A percentile compares a stretch with the other conserved stretches of the same genome.
Conservation (phyloP, 2,329 filamentous ascomycete genomes). For the Fusarium sp. region DNA sequence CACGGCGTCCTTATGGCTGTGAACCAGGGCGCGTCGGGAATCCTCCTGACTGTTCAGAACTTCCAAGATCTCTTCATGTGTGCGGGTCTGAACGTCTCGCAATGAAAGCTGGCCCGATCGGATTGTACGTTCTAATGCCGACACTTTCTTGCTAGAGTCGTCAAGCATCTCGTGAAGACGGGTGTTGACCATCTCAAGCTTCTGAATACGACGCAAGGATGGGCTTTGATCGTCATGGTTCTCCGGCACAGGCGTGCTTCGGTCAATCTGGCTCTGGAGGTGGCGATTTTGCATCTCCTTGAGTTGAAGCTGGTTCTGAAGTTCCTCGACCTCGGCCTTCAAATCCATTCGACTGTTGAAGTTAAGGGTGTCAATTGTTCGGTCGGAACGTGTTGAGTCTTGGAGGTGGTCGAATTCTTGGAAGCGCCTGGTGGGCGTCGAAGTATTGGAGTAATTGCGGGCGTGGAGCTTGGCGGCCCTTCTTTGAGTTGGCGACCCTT, state of each 20-base stretch:
- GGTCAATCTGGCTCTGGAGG: slow-evolving; percentile 87
- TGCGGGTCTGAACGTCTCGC: slow-evolving; percentile 92
- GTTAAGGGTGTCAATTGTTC: slow-evolving; percentile 83
- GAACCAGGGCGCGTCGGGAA: slow-evolving; percentile 83
- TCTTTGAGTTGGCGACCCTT: slow-evolving; percentile 81
- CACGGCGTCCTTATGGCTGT: slow-evolving; percentile 88
- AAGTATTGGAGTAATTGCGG: slow-evolving; percentile 78
- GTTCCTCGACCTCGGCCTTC: slow-evolving; percentile 89
- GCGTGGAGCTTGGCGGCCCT: slow-evolving; percentile 68
- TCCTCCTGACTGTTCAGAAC: slow-evolving; percentile 94
- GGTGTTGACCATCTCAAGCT: slow-evolving; percentile 92
- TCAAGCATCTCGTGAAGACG: slow-evolving; percentile 95
- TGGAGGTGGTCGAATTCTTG: slow-evolving; percentile 72
- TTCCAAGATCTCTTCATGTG: slow-evolving; percentile 94
- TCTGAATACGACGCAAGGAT: slow-evolving; percentile 85
- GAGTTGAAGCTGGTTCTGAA: slow-evolving; percentile 94
- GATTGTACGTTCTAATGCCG: slow-evolving; percentile 87
- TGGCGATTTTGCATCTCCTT: slow-evolving; percentile 96
- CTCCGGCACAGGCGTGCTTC: slow-evolving; percentile 74
- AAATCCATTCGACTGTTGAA: slow-evolving; percentile 93
- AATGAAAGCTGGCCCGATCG: slow-evolving; percentile 89
- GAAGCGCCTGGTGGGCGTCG: slow-evolving; percentile 83
- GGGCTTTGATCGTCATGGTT: slow-evolving; percentile 84
- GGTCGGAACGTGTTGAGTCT: slow-evolving; percentile 87
- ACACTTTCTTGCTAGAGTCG: slow-evolving; percentile 93